Conservation (phyloP, 1,139 yeast genomes). For the Casaregolazyma suthepensis region DNA sequence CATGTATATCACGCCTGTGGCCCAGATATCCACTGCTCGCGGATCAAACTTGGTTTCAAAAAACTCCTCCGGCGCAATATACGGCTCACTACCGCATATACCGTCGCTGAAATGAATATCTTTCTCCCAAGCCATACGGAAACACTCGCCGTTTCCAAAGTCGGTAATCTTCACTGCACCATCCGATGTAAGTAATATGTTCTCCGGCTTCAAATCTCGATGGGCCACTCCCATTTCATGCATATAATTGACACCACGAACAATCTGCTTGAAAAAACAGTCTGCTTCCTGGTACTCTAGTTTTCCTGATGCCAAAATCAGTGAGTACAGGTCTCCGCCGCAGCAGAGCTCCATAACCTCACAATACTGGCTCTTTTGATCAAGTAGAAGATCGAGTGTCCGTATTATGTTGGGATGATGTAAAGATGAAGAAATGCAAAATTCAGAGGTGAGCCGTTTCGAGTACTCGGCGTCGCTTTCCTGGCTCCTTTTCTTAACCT, state of each 20-base stretch:
- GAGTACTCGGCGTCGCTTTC: slow-evolving; percentile 57
- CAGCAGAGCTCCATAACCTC: slow-evolving; percentile 49
- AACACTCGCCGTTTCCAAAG: slow-evolving; percentile 92
- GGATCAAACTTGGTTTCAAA: slow-evolving; percentile 72
- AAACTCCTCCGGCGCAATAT: slow-evolving; percentile 93
- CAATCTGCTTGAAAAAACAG: slow-evolving; percentile 85
- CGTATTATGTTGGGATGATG: slow-evolving; percentile 75
- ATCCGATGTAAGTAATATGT: slow-evolving; percentile 65
- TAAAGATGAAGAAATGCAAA: slow-evolving; percentile 72
- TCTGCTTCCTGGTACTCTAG: slow-evolving; percentile 85
- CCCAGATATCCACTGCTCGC: slow-evolving; percentile 88
- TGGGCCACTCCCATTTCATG: slow-evolving; percentile 96
- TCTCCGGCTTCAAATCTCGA: slow-evolving; percentile 90
- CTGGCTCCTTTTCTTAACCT: slow-evolving; percentile 50
- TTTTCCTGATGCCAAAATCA: slow-evolving; percentile 64
- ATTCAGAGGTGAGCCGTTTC: slow-evolving; percentile 72
- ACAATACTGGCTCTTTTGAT: slow-evolving; percentile 85
- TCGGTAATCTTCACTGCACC: slow-evolving; percentile 86
- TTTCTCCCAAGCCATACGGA: slow-evolving; percentile 92
- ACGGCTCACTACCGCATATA: slow-evolving; percentile 85
- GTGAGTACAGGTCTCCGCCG: slow-evolving; percentile 39
- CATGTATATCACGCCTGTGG: slow-evolving; percentile 96
- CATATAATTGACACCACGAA: slow-evolving; percentile 87
- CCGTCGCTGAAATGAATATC: slow-evolving; percentile 78
- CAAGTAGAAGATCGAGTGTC: slow-evolving; percentile 77